Conservation (phyloP, 768 basidiomycete genomes). For the Trametes punicea region DNA sequence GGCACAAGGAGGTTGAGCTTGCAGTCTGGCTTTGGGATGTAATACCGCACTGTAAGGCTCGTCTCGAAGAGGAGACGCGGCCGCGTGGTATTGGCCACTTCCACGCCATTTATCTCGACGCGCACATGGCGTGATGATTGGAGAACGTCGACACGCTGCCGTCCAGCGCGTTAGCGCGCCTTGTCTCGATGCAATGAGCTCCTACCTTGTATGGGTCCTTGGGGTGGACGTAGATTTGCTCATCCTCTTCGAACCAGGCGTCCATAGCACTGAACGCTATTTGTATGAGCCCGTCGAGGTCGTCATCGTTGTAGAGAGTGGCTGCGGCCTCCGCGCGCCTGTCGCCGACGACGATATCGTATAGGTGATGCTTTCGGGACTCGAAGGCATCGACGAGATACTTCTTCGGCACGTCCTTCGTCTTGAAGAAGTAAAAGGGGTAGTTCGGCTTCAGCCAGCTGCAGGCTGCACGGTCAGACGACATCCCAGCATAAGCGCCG, state of each 20-base stretch:
- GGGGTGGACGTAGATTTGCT: slow-evolving; percentile 55
- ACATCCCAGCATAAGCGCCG: background rate
- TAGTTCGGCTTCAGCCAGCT: slow-evolving; percentile 58
- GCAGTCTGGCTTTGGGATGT: slow-evolving; percentile 58
- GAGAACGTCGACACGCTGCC: slow-evolving; percentile 59
- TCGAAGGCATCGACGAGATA: slow-evolving; percentile 33
- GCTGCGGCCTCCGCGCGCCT: slow-evolving; percentile 39
- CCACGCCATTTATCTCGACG: slow-evolving; percentile 57
- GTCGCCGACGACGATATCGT: slow-evolving; percentile 46
- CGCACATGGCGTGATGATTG: slow-evolving; percentile 60
- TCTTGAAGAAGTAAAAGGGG: slow-evolving; percentile 53
- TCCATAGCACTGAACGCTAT: slow-evolving; percentile 50
- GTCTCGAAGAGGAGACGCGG: slow-evolving; percentile 61
- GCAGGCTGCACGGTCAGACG: background rate
- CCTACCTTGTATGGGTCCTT: slow-evolving; percentile 69
- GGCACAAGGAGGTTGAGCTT: slow-evolving; percentile 46
- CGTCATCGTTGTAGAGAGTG: slow-evolving; percentile 34
- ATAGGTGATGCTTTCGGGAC: slow-evolving; percentile 33
- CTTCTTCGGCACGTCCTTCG: slow-evolving; percentile 42
- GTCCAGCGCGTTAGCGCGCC: too few species aligned
- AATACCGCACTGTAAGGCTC: slow-evolving; percentile 50
- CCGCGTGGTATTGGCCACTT: slow-evolving; percentile 54
- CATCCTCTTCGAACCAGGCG: slow-evolving; percentile 70
- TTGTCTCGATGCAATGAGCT: background rate
- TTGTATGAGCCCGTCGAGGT: slow-evolving; percentile 46